phyloP scores from a whole-genome alignment of 1,139 yeast species.

The Candida dubliniensis region DNA sequence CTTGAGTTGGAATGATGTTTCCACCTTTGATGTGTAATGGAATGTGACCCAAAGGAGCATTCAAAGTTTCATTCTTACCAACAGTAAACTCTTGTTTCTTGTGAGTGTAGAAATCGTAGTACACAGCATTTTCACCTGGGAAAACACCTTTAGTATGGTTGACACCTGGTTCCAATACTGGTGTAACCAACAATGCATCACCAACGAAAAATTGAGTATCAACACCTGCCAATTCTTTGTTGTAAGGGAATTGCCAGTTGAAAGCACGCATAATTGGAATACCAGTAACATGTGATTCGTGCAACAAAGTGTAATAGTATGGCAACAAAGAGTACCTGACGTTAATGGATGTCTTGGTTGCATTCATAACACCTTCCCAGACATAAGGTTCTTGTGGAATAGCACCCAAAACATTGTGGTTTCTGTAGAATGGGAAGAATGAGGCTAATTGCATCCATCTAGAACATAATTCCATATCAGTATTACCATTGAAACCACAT shows the following conservation, averaged over 20 bases:
- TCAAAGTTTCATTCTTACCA: conserved; percentile 22
- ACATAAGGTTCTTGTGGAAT: conserved; percentile 24
- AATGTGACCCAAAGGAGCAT: conserved; percentile 25
- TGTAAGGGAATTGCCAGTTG: conserved; percentile 23
- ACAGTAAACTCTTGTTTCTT: conserved; percentile 19
- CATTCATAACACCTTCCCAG: conserved; percentile 22
- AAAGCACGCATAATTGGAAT: conserved; percentile 22
- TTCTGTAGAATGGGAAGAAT: conserved; percentile 26
- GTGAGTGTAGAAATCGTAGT: conserved; percentile 36
- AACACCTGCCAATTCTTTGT: conserved; percentile 16
- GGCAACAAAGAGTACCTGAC: conserved; percentile 24
- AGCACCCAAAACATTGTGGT: conserved; percentile 23
- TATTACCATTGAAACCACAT: conserved; percentile 25
- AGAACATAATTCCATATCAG: conserved; percentile 24
- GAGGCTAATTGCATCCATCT: conserved; percentile 28
- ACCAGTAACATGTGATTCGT: conserved; percentile 23
- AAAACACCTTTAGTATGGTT: conserved; percentile 24
- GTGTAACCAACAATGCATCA: conserved; percentile 25
- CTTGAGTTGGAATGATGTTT: conserved; percentile 24
- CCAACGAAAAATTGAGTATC: conserved; percentile 26
- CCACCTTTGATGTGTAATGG: conserved; percentile 25
- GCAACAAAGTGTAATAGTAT: conserved; percentile 22
- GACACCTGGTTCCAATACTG: conserved; percentile 24
- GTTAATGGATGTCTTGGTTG: conserved; percentile 20
- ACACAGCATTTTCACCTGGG: conserved; percentile 26